phyloP scores from a whole-genome alignment of 1,284 basidiomycete genomes.

The Trametes pubescens region DNA sequence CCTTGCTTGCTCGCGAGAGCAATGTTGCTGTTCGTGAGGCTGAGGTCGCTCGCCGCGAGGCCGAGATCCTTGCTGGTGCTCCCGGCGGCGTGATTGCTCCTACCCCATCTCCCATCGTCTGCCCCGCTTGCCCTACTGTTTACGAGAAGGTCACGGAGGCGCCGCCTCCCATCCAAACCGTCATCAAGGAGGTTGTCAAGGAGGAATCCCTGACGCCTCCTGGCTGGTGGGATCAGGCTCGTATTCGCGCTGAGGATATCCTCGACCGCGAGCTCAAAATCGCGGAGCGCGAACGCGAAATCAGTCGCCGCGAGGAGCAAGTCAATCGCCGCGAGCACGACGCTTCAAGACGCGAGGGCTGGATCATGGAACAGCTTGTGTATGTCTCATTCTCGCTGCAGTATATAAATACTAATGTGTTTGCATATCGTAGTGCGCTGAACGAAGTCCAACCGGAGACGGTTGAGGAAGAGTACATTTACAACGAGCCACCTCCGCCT shows the following conservation, averaged over 20 bases:
- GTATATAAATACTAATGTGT: conserved; percentile 25
- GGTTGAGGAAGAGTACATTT: conserved; percentile 81
- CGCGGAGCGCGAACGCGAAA: conserved; percentile 82
- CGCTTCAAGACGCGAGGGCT: conserved; percentile 80
- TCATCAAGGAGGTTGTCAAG: conserved; percentile 85
- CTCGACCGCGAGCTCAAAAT: conserved; percentile 84
- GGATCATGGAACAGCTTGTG: conserved; percentile 92
- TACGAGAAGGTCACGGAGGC: conserved; percentile 58
- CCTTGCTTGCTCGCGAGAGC: conserved; percentile 77
- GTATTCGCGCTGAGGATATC: conserved; percentile 76
- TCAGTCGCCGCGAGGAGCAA: conserved; percentile 80
- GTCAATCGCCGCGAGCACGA: conserved; percentile 86
- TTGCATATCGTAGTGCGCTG: conserved; percentile 58
- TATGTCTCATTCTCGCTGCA: conserved; percentile 49
- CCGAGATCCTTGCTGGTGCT: conserved; percentile 79
- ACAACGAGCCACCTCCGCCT: conserved; percentile 59
- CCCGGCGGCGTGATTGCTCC: conserved; percentile 75
- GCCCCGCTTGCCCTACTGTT: conserved; percentile 66
- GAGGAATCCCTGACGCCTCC: conserved; percentile 80
- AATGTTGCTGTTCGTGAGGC: conserved; percentile 80
- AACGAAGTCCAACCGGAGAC: conserved; percentile 66
- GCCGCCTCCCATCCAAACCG: conserved; percentile 69
- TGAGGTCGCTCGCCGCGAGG: conserved; percentile 85
- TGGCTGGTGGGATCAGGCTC: conserved; percentile 71
- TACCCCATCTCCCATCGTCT: conserved; percentile 55